Base-by-base conservation (phyloP, 768 basidiomycete genomes). In the Lentinula detonsa region DNA sequence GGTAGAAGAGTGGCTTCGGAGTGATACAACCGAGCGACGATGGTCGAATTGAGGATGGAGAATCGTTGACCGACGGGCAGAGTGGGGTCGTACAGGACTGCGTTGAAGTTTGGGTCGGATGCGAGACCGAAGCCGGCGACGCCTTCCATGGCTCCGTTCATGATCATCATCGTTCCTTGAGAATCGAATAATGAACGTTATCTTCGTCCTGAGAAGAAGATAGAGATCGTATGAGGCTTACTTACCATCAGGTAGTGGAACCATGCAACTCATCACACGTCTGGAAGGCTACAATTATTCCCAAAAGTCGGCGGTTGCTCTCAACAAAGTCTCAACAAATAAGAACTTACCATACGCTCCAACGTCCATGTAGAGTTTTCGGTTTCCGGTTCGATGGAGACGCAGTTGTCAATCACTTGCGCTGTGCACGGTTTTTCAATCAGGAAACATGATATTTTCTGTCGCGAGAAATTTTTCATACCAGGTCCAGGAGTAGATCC, bases 251-350 rank as follows among this genome's bases (percentile, higher is more conserved):
- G 86, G 86, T 42, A 86, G 76, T 0, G 82, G 76, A 53, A 78
- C 82, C 65, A 85, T 82, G 75, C 87, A 88, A 1, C 87, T 74
- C 86, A 93, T 87, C 16, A 92, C 91, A 61, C 91, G 85, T 62
- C 77, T 78, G 0, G 85, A 87, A 5, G 87, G 87, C 87, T 88
- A 21, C 1, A 61, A 37, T 57, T 31, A 21, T 50, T 34, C 42
- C 23, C 23, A 23, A 11, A 16, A 13, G 16, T 55, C 9, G 48
- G 40, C 31, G 28, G 28, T 28, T 28, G 28, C 28, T 28, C 28
- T 28, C 3, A 28, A 28, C 28, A 28, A 28, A 28, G 28, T 28
- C 28, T 28, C 28, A 28, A 16, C 18, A 11, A 7, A 11, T 11
- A 28, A 7, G 9, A 50, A 46, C 8, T 16, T 15, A 90, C 90